These are phyloP conservation scores for Colletotrichum gloeosporioides DNA, from an alignment of 2,329 filamentous ascomycete species.

Conservation along the genomic window DNA sequence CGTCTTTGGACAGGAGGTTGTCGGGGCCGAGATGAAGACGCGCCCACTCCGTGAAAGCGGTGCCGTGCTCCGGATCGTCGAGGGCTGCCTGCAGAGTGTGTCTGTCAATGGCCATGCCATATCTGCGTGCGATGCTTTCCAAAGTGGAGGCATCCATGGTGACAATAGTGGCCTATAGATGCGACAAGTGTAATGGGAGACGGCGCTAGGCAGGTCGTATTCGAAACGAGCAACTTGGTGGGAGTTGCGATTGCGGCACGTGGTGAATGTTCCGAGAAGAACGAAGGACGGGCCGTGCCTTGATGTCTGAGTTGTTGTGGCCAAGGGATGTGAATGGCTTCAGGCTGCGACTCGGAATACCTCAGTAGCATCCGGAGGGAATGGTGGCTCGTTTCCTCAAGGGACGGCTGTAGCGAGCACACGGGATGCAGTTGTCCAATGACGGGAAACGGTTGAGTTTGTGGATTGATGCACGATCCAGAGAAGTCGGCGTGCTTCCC, in stretches of 20 bases:
- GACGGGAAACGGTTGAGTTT: background rate
- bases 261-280: slow-evolving; percentile 1
- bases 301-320: background rate
- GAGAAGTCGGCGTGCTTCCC: background rate
- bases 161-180: background rate
- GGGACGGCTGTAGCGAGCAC: slow-evolving; percentile 3
- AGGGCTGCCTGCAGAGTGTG: slow-evolving; percentile 39
- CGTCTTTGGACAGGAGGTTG: slow-evolving; percentile 59
- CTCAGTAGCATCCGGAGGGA: background rate
- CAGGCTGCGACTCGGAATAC: background rate
- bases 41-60: slow-evolving; percentile 53
- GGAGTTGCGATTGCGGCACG: background rate
- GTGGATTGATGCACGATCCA: background rate
- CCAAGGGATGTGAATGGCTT: background rate
- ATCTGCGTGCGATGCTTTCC: slow-evolving; percentile 32
- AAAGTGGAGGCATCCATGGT: slow-evolving; percentile 12
- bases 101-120: slow-evolving; percentile 38
- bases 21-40: slow-evolving; percentile 52
- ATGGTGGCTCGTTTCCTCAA: background rate
- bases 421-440: slow-evolving; percentile 13
- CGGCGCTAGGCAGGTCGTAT: background rate
- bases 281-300: slow-evolving; percentile 8
- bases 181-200: background rate
- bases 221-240: background rate
- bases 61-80: slow-evolving; percentile 36